Base-by-base conservation (phyloP, 345 rosid genomes). In the Bruguiera parviflora region DNA sequence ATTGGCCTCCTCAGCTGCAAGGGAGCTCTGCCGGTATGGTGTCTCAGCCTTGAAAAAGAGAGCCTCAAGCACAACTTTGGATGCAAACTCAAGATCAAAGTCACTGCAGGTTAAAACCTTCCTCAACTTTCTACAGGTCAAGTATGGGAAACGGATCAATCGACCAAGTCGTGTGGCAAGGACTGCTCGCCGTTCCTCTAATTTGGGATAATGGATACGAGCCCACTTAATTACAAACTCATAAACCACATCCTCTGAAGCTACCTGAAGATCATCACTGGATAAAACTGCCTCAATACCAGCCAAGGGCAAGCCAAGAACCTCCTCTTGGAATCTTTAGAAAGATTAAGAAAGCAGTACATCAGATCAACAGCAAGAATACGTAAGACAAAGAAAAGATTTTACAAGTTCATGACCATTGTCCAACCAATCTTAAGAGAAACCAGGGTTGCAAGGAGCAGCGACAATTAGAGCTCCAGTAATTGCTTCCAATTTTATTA, bases 11-110 rank as follows among this genome's bases (percentile, higher is more conserved):
- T 86, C 85, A 11, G 81, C 73, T 59, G 85, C 84, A 52, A 84
- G 82, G 27, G 64, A 43, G 5, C 82, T 81, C 67, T 82, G 92
- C 72, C 81, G 47, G 65, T 78, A 68, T 58, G 89, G 78, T 19
- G 89, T 74, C 74, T 87, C 92, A 31, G 87, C 83, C 84, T 88
- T 91, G 87, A 85, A 89, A 71, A 88, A 88, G 64, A 93, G 89
- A 66, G 97, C 89, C 73, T 87, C 90, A 0, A 85, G 84, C 64
- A 91, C 96, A 68, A 88, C 82, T 67, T 80, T 78, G 25, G 88
- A 80, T 64, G 89, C 83, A 46, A 83, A 66, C 55, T 81, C 87
- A 6, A 84, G 81, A 51, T 78, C 81, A 59, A 93, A 85, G 63
- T 93, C 97, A 39, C 78, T 80, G 80, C 96, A 86, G 71, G 74